Evolutionary conservation across 176 grass and related monocot species (phyloP), one percentile per base, ranked within the genome.

Genomic region (Cocos nucifera): DNA sequence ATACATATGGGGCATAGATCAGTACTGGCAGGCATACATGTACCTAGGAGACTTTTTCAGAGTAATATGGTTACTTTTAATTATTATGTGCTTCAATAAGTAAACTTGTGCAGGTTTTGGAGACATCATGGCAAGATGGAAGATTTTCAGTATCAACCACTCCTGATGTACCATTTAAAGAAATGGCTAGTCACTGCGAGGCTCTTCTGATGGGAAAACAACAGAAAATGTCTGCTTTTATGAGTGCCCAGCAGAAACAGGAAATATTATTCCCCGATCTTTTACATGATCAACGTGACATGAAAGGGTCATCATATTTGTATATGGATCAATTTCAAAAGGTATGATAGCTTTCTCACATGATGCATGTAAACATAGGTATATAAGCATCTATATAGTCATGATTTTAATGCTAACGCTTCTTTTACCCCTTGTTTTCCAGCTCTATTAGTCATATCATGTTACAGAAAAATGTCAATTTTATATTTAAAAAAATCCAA

Each of bases 131-230:
- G 32, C 66, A 76, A 63, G 59, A 66, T 28, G 72, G 59, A 69
- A 29, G 59, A 52, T 69, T 80, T 29, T 70, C 78, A 65, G 59
- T 61, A 44, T 27, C 73, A 53, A 75, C 58, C 22, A 56, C 71
- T 39, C 20, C 59, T 54, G 65, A 70, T 26, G 49, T 81, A 32
- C 72, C 59, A 63, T 81, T 75, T 51, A 81, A 71, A 58, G 79
- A 81, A 65, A 67, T 76, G 72, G 69, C 79, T 22, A 58, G 67
- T 26, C 57, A 78, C 66, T 75, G 57, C 1, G 84, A 97, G 57
- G 94, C 94, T 73, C 76, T 98, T 22, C 75, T 84, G 14, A 76
- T 89, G 6, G 85, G 76, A 48, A 98, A 98, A 70, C 88, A 93
- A 59, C 84, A 86, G 62, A 98, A 98, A 67, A 83, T 98, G 94